Evolutionary conservation across 2,329 filamentous ascomycete genomes (phyloP), one percentile per base, ranked within the genome.

Genomic region (Hymenoscyphus occultus): DNA sequence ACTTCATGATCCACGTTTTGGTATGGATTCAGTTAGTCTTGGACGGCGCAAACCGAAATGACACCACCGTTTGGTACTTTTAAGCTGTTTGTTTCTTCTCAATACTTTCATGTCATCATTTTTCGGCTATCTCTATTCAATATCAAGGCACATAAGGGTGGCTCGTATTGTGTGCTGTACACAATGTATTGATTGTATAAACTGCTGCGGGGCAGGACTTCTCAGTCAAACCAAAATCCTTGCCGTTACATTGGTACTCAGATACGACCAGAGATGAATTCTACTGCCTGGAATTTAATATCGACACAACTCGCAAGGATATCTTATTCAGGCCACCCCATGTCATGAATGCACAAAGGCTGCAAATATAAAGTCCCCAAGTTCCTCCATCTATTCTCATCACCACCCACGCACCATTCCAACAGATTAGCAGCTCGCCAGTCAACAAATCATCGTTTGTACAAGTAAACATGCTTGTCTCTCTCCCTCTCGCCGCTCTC

Each of bases 121-220:
- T 40, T 56, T 71, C 68, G 69, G 64, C 62, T 67, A 69, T 62
- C 51, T 70, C 70, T 71, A 71, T 67, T 68, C 68, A 65, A 68
- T 70, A 63, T 62, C 63, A 61, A 61, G 58, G 28, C 57, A 51
- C 14, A 60, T 59, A 58, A 56, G 64, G 42, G 48, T 48, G 57
- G 61, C 67, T 71, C 69, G 69, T 71, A 71, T 71, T 65, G 45
- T 65, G 59, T 56, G 39, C 67, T 58, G 65, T 64, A 68, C 31
- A 40, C 65, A 63, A 64, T 63, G 56, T 58, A 48, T 66, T 60
- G 63, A 57, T 56, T 67, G 45, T 61, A 59, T 56, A 48, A 66
- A 71, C 69, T 71, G 68, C 22, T 68, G 68, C 64, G 64, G 65
- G 67, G 67, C 64, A 60, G 58, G 28, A 59, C 48, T 64, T 42